Evolutionary conservation across 179 eudicot species (phyloP).

Genomic region (Spinacia oleracea): DNA sequence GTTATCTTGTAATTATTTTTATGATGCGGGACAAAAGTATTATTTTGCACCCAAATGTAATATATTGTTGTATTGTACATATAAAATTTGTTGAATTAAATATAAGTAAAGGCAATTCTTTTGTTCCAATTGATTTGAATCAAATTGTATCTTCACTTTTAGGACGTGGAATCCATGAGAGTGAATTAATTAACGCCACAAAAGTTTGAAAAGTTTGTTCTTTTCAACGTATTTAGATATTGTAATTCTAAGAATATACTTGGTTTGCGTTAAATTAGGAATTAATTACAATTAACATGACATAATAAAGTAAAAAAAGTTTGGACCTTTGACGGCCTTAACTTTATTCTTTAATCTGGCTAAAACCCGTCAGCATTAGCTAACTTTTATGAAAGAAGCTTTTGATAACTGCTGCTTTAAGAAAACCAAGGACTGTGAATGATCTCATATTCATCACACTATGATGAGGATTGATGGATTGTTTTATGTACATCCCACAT

Average conservation of each 20-base stretch:
- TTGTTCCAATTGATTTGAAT: constrained; percentile 4
- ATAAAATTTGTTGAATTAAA: background rate
- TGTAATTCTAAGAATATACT: constrained; percentile 12
- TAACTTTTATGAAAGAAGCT: constrained; percentile 16
- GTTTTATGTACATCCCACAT: constrained; percentile 14
- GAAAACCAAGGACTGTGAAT: background rate
- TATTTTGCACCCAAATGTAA: background rate
- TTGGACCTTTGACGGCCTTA: constrained; percentile 11
- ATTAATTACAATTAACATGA: background rate
- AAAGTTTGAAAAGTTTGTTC: background rate
- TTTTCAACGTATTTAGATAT: background rate
- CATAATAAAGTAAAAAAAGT: constrained; percentile 6
- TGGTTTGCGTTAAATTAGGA: background rate
- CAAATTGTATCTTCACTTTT: constrained; percentile 10
- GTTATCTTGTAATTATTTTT: background rate
- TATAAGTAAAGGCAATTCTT: constrained; percentile 1
- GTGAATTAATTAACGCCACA: background rate
- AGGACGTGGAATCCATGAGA: constrained; percentile 14
- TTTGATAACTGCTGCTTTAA: constrained; percentile 19
- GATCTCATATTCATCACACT: background rate
- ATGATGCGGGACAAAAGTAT: background rate
- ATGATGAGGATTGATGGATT: constrained; percentile 14
- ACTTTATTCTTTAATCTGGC: constrained; percentile 7
- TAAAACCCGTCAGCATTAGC: constrained; percentile 15
- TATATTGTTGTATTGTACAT: background rate